These are phyloP conservation scores for Pythium volutum DNA, from an alignment of 352 stramenopile genomes.

Conservation along the genomic window DNA sequence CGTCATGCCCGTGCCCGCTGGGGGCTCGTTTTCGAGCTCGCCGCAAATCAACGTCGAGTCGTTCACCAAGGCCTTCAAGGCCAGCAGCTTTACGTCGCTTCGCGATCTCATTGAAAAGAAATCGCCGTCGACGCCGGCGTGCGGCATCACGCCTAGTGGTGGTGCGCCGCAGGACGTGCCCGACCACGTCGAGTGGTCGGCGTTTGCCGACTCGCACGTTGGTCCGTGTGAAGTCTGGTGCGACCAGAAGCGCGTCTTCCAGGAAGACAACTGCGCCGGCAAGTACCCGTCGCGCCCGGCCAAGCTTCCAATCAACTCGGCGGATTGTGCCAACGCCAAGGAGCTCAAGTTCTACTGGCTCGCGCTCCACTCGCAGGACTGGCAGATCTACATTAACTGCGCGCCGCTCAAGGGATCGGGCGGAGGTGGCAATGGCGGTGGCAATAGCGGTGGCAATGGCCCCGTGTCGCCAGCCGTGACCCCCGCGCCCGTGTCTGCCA, in stretches of 20 bases:
- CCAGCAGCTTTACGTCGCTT: conserved; percentile 26
- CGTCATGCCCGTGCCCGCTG: conserved; percentile 33
- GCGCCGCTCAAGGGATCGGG: conserved; percentile 18
- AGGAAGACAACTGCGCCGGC: conserved; percentile 28
- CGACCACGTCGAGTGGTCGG: conserved; percentile 27
- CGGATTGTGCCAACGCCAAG: conserved; percentile 26
- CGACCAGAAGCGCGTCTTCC: conserved; percentile 30
- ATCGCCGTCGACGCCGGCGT: conserved; percentile 18
- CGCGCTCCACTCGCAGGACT: conserved; percentile 28
- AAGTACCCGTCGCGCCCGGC: conserved; percentile 20
- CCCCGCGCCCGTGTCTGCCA: not conserved
- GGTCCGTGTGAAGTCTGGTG: conserved; percentile 37
- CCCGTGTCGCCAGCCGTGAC: conserved; percentile 7
- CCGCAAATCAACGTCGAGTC: conserved; percentile 25
- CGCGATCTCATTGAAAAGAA: conserved; percentile 24
- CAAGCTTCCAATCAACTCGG: conserved; percentile 27
- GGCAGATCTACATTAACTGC: conserved; percentile 38
- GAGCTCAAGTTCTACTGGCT: conserved; percentile 28
- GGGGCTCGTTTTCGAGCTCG: conserved; percentile 39
- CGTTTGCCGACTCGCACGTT: conserved; percentile 25
- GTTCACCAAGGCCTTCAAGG: conserved; percentile 28
- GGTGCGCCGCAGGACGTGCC: conserved; percentile 8
- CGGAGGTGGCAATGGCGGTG: not conserved
- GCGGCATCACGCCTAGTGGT: conserved; percentile 16
- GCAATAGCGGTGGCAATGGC: not conserved